Base-by-base conservation (phyloP, 1,284 basidiomycete species). In the Naganishia sp. region DNA sequence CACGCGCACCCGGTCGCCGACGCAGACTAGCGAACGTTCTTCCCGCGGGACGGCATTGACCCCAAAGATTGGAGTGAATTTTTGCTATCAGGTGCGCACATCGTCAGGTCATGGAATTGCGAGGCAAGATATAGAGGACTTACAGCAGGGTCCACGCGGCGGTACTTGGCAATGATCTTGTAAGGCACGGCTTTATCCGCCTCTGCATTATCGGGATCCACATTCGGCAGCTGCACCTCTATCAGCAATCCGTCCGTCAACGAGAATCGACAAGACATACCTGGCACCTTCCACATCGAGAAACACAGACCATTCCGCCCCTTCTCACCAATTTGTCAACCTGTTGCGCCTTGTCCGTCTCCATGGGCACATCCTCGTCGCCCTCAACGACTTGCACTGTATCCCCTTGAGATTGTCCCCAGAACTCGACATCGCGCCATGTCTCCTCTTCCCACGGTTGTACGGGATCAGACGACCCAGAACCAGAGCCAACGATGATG, bases 211-310 rank as follows among this genome's bases (percentile, higher is more conserved):
- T 68, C 67, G 11, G 63, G 63, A 23, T 63, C 55, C 50, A 68
- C 67, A 46, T 68, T 68, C 2, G 67, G 67, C 33, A 68, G 52
- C 63, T 68, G n/a, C 28, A 18, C 9, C 50, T 10, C 45, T 21
- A 10, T 54, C 39, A 39, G 23, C 28, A 7, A 18, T 18, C 28
- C 44, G 2, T 63, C 5, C 21, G n/a, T 28, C 25, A 55, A 44
- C 6, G 11, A 13, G 1, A n/a, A 28, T 4, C 18, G 28, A 25
- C 6, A 36, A 18, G 39, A 56, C 66, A 11, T 31, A 67, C 66
- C 60, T 64, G 66, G 53, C 66, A 68, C 55, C 66, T 50, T n/a
- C 66, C 66, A 31, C 66, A 68, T 28, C 66, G 61, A 54, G 60
- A 64, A 46, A 63, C 55, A 25, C 61, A 59, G 23, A 68, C 50